phyloP scores from a whole-genome alignment of 257 asterid genomes.

The Scutellaria minor region DNA sequence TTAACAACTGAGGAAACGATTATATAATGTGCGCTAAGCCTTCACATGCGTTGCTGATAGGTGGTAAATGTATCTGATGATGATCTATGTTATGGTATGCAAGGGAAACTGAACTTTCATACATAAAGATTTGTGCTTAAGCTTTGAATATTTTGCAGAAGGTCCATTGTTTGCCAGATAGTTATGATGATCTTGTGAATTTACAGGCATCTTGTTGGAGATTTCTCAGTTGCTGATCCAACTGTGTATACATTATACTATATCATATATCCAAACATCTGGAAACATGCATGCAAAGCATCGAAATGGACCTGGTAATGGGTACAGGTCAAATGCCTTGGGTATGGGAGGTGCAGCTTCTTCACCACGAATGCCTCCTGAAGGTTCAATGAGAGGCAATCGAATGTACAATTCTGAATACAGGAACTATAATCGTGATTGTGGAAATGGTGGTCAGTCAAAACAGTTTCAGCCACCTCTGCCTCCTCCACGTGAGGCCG shows the following conservation, averaged over 20 bases:
- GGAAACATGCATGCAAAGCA: slow-evolving; percentile 71
- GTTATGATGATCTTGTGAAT: slow-evolving; percentile 17
- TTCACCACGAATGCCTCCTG: slow-evolving; percentile 70
- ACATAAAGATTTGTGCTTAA: slow-evolving; percentile 13
- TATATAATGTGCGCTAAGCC: neutral
- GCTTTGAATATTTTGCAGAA: neutral
- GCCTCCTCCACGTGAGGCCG: slow-evolving; percentile 55
- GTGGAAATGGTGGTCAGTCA: slow-evolving; percentile 71
- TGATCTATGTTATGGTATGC: slow-evolving; percentile 23
- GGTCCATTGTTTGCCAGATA: neutral
- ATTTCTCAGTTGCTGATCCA: slow-evolving; percentile 16
- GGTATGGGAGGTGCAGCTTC: slow-evolving; percentile 64
- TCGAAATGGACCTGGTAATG: slow-evolving; percentile 75
- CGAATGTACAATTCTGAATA: slow-evolving; percentile 62
- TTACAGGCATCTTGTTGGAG: slow-evolving; percentile 36
- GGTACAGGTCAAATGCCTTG: slow-evolving; percentile 67
- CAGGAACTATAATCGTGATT: slow-evolving; percentile 66
- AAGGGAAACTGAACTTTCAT: slow-evolving; percentile 1
- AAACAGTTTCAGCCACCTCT: slow-evolving; percentile 60
- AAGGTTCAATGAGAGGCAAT: slow-evolving; percentile 68
- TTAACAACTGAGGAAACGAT: neutral
- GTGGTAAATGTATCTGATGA: neutral
- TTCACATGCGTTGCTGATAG: neutral
- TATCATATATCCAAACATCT: slow-evolving; percentile 22
- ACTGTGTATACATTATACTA: slow-evolving; percentile 4